Evolutionary conservation across 352 stramenopile genomes (phyloP).

Genomic region (Phytophthora tentaculata): DNA sequence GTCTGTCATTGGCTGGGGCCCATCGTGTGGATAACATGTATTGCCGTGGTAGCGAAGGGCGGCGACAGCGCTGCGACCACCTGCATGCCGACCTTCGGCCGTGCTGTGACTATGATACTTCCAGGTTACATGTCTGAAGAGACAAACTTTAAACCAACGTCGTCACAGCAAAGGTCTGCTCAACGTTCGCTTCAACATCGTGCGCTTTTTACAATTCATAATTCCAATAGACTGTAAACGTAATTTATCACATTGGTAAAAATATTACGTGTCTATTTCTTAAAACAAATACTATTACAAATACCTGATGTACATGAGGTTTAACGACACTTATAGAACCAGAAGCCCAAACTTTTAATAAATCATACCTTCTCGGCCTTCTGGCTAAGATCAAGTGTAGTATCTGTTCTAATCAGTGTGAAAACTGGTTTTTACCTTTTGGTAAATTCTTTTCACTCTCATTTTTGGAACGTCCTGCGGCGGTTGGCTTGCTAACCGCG

Average conservation of each 20-base stretch:
- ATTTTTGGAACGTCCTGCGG: constrained; percentile 72
- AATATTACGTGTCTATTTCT: neutral
- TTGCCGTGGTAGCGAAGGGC: too few relatives aligned
- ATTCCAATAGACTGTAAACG: neutral
- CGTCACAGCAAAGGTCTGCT: too few relatives aligned
- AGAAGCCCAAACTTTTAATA: neutral
- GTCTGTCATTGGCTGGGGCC: too few relatives aligned
- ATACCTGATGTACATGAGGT: neutral
- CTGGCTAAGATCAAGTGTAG: constrained; percentile 50
- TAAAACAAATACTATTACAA: neutral
- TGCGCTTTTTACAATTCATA: too few relatives aligned
- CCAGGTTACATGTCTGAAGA: too few relatives aligned
- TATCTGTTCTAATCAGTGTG: constrained; percentile 94
- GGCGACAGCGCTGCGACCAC: too few relatives aligned
- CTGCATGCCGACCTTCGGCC: neutral
- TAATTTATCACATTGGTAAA: neutral
- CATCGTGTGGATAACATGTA: too few relatives aligned
- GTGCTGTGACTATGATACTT: too few relatives aligned
- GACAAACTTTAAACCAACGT: too few relatives aligned
- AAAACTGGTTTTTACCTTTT: constrained; percentile 87
- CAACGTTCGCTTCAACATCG: too few relatives aligned
- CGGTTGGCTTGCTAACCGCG: constrained; percentile 13
- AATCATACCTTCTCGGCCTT: constrained; percentile 87
- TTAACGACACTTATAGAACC: too few relatives aligned
- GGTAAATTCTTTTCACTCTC: constrained; percentile 85